These are phyloP conservation scores for Microdochium paspali DNA, from an alignment of 2,329 filamentous ascomycete species.

Conservation along the genomic window DNA sequence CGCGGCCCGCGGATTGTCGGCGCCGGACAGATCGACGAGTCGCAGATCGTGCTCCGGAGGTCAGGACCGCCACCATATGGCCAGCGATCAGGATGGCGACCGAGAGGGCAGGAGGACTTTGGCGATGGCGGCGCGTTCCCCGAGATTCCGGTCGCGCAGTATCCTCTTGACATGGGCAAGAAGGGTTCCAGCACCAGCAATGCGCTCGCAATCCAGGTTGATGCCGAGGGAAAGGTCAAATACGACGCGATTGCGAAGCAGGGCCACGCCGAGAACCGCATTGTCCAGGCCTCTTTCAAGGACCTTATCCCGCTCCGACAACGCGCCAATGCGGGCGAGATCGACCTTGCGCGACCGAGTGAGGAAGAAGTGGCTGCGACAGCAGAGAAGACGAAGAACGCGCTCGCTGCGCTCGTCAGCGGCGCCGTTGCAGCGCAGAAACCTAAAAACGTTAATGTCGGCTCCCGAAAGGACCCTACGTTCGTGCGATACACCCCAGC, in stretches of 20 bases:
- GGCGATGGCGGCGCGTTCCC: constrained; percentile 95
- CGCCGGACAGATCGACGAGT: constrained; percentile 71
- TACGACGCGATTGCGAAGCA: constrained; percentile 91
- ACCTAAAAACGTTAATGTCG: constrained; percentile 85
- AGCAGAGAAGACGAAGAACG: constrained; percentile 80
- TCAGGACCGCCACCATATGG: constrained; percentile 82
- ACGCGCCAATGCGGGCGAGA: constrained; percentile 83
- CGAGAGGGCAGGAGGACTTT: constrained; percentile 81
- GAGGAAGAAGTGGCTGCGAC: constrained; percentile 77
- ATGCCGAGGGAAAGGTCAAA: constrained; percentile 85
- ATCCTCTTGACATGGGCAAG: constrained; percentile 89
- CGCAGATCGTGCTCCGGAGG: constrained; percentile 73
- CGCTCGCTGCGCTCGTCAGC: constrained; percentile 70
- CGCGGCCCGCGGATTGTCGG: constrained; percentile 77
- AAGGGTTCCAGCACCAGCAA: constrained; percentile 68
- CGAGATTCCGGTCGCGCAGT: constrained; percentile 87
- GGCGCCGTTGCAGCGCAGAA: constrained; percentile 88
- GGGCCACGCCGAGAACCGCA: constrained; percentile 73
- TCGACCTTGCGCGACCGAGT: constrained; percentile 76
- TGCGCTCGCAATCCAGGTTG: constrained; percentile 85
- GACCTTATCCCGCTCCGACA: constrained; percentile 91
- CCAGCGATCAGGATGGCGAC: constrained; percentile 82
- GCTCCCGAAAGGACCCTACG: constrained; percentile 73
- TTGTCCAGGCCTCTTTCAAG: constrained; percentile 93
- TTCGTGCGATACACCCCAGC: constrained; percentile 94